phyloP scores from a whole-genome alignment of 2,329 filamentous ascomycete species.

The Fonsecaea pedrosoi region DNA sequence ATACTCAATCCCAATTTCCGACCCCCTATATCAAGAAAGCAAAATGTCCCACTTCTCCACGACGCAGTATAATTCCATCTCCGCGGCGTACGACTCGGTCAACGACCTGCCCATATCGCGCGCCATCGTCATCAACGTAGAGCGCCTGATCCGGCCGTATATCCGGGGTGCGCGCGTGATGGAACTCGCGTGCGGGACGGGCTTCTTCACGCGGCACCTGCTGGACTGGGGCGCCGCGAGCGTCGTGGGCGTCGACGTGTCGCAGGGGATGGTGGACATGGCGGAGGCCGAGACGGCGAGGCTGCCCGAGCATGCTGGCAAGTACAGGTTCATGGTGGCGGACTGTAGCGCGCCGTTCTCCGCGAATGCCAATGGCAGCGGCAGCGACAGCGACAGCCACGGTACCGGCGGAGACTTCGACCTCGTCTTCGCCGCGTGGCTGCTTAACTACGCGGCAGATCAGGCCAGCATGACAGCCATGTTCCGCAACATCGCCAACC shows the following conservation, averaged over 20 bases:
- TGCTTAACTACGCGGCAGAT: constrained; percentile 49
- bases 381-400: not conserved
- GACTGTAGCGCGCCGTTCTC: constrained; percentile 12
- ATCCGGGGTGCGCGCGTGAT: constrained; percentile 40
- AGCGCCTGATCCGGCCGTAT: constrained; percentile 15
- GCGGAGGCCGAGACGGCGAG: constrained; percentile 32
- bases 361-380: not conserved
- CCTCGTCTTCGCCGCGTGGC: constrained; percentile 48
- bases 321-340: constrained; percentile 14
- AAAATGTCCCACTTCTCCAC: constrained; percentile 23
- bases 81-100: constrained; percentile 14
- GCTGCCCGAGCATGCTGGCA: constrained; percentile 1
- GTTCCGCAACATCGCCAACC: constrained; percentile 46
- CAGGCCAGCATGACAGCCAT: constrained; percentile 44
- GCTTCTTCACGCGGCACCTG: constrained; percentile 46
- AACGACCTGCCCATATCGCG: constrained; percentile 21
- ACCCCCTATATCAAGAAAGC: too few relatives aligned
- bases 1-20: too few relatives aligned
- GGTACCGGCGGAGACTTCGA: constrained; percentile 43
- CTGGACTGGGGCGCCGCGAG: constrained; percentile 46
- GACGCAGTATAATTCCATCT: constrained; percentile 21
- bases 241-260: constrained; percentile 49
- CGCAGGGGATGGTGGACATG: constrained; percentile 45
- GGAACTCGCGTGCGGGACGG: constrained; percentile 50
- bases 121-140: constrained; percentile 22